Evolutionary conservation across 169 alveolate genomes (phyloP).

Genomic region (Eimeria necatrix): DNA sequence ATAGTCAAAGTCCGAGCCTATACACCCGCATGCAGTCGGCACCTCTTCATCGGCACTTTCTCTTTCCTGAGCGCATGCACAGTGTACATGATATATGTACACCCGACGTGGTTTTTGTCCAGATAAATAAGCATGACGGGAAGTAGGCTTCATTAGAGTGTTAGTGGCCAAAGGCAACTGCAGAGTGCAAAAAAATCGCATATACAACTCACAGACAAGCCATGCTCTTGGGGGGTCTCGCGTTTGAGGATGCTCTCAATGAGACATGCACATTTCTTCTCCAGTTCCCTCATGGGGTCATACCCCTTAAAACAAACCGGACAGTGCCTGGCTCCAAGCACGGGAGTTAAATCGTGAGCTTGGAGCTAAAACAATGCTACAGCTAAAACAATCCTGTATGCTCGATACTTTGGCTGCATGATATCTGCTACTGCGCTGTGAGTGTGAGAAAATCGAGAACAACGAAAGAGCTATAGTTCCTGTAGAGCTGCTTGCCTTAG

Average conservation of each 20-base stretch:
- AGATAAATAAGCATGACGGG: too few relatives aligned
- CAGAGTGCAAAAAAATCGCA: too few relatives aligned
- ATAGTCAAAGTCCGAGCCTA: slow-evolving; percentile 92
- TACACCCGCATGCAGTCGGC: slow-evolving; percentile 60
- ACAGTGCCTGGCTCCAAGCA: too few relatives aligned
- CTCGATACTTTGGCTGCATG: too few relatives aligned
- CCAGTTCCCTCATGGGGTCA: slow-evolving; percentile 78
- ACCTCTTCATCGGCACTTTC: slow-evolving; percentile 63
- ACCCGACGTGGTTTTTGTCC: too few relatives aligned
- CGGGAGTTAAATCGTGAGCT: too few relatives aligned
- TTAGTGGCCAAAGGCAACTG: too few relatives aligned
- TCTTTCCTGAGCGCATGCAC: neutral
- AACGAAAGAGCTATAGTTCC: neutral
- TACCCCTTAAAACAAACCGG: slow-evolving; percentile 41
- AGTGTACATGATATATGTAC: neutral
- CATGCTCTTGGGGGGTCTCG: slow-evolving; percentile 63
- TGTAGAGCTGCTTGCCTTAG: slow-evolving; percentile 47
- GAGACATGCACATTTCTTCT: slow-evolving; percentile 34
- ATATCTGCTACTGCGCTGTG: too few relatives aligned
- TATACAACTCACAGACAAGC: slow-evolving; percentile 38
- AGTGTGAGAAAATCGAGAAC: too few relatives aligned
- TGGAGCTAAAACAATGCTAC: too few relatives aligned
- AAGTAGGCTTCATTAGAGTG: too few relatives aligned
- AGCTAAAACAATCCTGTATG: too few relatives aligned
- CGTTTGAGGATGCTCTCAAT: slow-evolving; percentile 63